Conservation (phyloP, 495 filamentous ascomycete species). For the Friedmanniomyces simplex region DNA sequence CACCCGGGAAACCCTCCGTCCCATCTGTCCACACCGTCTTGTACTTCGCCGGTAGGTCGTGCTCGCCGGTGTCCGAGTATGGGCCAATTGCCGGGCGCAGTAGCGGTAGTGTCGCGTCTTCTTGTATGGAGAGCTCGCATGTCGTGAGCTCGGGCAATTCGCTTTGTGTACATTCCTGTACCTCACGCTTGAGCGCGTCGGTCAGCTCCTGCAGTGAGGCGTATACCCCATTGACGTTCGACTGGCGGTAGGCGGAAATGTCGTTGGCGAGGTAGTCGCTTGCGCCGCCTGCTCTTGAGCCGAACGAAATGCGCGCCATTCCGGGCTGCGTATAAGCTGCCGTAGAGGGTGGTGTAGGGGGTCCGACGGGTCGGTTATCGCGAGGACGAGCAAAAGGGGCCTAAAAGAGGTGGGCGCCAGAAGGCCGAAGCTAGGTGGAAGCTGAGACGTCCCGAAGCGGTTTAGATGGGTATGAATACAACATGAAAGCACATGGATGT, state of each 20-base stretch:
- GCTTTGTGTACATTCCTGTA: background rate
- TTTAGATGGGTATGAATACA: background rate
- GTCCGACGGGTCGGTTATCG: background rate
- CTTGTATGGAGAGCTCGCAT: slow-evolving; percentile 4
- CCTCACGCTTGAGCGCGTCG: slow-evolving; percentile 5
- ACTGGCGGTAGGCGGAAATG: background rate
- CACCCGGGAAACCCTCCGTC: slow-evolving; percentile 2
- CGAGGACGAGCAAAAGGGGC: background rate
- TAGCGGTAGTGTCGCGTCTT: slow-evolving; percentile 5
- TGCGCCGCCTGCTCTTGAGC: slow-evolving; percentile 7
- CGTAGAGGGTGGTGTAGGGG: background rate
- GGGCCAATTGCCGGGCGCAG: slow-evolving; percentile 17
- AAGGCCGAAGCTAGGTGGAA: background rate
- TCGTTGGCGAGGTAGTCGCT: slow-evolving; percentile 5
- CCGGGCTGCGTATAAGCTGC: background rate
- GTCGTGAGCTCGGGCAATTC: slow-evolving; percentile 11
- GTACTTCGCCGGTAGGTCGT: slow-evolving; percentile 16
- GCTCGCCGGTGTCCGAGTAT: slow-evolving; percentile 14
- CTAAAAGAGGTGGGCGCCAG: too few relatives aligned
- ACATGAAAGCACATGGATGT: too few relatives aligned
- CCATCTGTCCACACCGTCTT: slow-evolving; percentile 14
- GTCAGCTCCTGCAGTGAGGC: slow-evolving; percentile 6
- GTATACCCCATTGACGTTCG: slow-evolving; percentile 5
- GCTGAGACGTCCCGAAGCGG: background rate
- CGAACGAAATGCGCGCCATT: slow-evolving; percentile 16